A percentile compares a stretch with the other conserved stretches of the same genome.
Evolutionary conservation across 2,329 filamentous ascomycete genomes (phyloP).

Genomic region (Rutstroemia sp.): DNA sequence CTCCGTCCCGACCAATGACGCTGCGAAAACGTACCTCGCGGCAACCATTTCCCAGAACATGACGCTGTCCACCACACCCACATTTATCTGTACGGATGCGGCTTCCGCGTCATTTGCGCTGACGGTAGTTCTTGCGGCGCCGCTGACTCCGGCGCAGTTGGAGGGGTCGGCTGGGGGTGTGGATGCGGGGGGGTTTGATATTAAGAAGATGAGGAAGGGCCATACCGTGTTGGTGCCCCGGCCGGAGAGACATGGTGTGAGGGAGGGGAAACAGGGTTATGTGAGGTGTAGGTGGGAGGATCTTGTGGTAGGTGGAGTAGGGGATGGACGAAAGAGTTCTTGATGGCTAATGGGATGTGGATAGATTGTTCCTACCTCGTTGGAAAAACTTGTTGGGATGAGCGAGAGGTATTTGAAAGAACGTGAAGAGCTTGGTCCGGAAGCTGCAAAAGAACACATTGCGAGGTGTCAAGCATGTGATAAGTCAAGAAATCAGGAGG

Average conservation of each 20-base stretch:
- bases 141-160: conserved; percentile 9
- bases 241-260: conserved; percentile 18
- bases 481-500: conserved; percentile 7
- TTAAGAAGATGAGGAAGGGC: conserved; percentile 20
- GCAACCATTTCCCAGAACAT: conserved; percentile 25
- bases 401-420: conserved; percentile 4
- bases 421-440: neutral
- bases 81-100: conserved; percentile 24
- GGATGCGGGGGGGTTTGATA: conserved; percentile 13
- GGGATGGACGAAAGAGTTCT: neutral
- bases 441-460: neutral
- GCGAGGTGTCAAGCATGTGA: conserved; percentile 21
- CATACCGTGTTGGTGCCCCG: conserved; percentile 14
- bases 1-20: neutral
- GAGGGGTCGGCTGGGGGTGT: conserved; percentile 3
- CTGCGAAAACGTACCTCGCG: conserved; percentile 15
- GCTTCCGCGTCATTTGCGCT: conserved; percentile 17
- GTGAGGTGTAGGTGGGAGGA: conserved; percentile 14
- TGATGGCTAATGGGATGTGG: neutral
- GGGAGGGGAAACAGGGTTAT: conserved; percentile 24
- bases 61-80: conserved; percentile 24
- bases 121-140: conserved; percentile 14
- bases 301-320: conserved; percentile 10
- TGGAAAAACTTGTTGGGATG: conserved; percentile 19
- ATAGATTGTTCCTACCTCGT: conserved; percentile 20